phyloP scores from a whole-genome alignment of 2,329 filamentous ascomycete genomes.

The Penicillium thymicola region DNA sequence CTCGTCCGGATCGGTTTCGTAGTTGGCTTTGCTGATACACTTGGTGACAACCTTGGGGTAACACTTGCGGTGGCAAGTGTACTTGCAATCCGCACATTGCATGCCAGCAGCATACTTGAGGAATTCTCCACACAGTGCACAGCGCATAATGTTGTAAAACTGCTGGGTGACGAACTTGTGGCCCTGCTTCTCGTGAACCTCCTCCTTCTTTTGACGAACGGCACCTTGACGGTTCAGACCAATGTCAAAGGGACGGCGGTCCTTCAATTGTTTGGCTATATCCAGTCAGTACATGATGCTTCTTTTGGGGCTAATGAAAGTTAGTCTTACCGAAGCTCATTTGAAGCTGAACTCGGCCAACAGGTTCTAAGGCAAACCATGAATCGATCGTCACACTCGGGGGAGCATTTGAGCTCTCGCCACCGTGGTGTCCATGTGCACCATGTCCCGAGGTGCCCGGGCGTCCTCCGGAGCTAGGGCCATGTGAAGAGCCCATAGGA shows the following conservation, averaged over 20 bases:
- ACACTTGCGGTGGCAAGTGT: slow-evolving; percentile 97
- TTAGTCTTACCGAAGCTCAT: slow-evolving; percentile 68
- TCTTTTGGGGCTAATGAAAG: neutral
- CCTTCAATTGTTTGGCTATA: slow-evolving; percentile 76
- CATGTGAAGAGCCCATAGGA: slow-evolving; percentile 39
- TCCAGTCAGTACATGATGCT: slow-evolving; percentile 17
- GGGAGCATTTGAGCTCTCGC: slow-evolving; percentile 30
- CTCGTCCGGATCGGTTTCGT: slow-evolving; percentile 95
- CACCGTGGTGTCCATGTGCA: slow-evolving; percentile 31
- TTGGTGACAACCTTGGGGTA: slow-evolving; percentile 97
- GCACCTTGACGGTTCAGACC: slow-evolving; percentile 93
- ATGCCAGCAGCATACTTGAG: slow-evolving; percentile 98
- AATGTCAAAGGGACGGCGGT: slow-evolving; percentile 76
- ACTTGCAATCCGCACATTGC: slow-evolving; percentile 99
- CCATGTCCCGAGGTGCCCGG: slow-evolving; percentile 23
- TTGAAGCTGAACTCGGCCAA: slow-evolving; percentile 85
- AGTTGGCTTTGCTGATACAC: slow-evolving; percentile 99
- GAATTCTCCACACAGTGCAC: slow-evolving; percentile 94
- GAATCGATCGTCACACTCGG: slow-evolving; percentile 64
- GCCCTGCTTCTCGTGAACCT: slow-evolving; percentile 96
- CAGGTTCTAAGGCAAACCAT: slow-evolving; percentile 96
- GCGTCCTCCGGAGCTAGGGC: slow-evolving; percentile 23
- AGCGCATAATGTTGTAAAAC: slow-evolving; percentile 99
- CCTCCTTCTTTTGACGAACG: slow-evolving; percentile 95
- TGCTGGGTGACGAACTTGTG: slow-evolving; percentile 99